These are phyloP conservation scores for Plicaturopsis crispa DNA, from an alignment of 768 basidiomycete genomes.

Conservation along the genomic window DNA sequence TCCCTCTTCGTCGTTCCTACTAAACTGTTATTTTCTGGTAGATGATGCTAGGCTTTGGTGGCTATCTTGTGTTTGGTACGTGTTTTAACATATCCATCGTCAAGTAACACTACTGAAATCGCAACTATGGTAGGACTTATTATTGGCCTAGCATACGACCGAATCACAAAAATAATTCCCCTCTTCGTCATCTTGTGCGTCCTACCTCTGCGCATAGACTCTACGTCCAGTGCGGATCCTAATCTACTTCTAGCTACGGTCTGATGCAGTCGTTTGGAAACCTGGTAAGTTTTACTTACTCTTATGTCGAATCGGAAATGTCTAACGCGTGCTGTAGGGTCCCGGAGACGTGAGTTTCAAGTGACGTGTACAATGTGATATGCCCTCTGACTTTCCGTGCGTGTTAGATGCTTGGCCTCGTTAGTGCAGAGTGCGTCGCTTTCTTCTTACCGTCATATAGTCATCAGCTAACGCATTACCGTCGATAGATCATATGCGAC, in stretches of 20 bases:
- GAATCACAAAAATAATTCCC: constrained; percentile 52
- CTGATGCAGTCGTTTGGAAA: constrained; percentile 72
- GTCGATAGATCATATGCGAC: constrained; percentile 50
- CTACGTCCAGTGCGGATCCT: background rate
- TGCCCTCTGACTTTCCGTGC: no score
- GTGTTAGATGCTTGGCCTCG: constrained; percentile 64
- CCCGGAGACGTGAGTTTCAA: no score
- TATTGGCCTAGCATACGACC: constrained; percentile 54
- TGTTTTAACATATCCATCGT: constrained; percentile 3
- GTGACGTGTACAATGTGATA: no score
- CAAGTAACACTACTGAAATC: constrained; percentile 2
- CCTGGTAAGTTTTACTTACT: constrained; percentile 27
- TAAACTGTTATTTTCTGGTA: constrained; percentile 14
- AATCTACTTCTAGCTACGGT: constrained; percentile 44
- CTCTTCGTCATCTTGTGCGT: constrained; percentile 64
- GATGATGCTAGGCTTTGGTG: constrained; percentile 65
- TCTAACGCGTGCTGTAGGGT: no score
- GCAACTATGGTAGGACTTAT: constrained; percentile 33
- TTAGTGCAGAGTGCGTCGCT: constrained; percentile 51
- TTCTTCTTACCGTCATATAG: constrained; percentile 1
- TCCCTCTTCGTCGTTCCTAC: background rate
- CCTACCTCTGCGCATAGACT: background rate
- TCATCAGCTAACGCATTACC: constrained; percentile 2
- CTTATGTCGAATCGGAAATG: background rate
- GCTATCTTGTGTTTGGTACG: constrained; percentile 58